Evolutionary conservation across 1,139 yeast species (phyloP), one percentile per base, ranked within the genome.

Genomic region (Saccharomycopsis crataegensis): DNA sequence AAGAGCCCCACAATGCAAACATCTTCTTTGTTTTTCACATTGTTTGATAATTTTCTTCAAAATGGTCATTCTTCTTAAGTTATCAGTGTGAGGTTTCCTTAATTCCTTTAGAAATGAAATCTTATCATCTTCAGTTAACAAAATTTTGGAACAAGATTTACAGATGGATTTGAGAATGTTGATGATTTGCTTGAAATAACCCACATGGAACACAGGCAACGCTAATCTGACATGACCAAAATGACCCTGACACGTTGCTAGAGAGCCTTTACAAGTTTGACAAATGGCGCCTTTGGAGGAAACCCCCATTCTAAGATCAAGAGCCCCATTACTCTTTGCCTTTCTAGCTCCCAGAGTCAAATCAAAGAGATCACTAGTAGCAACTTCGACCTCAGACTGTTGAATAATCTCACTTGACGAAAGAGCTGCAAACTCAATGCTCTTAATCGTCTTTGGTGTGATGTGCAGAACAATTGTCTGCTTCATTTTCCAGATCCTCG

Each of bases 221-320:
- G 98, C 96, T 53, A 94, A 76, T 61, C 89, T 80, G 59, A 94
- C 81, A 65, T 94, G 96, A 46, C 99, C 99, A 67, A 94, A 94
- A 71, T 94, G 99, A 53, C 99, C 99, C 70, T 93, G 97, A 67
- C 99, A 94, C 1, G 96, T 80, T 0, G 96, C 96, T 62, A 94
- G 73, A 62, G 83, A 83, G 8, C 98, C 98, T 62, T 83, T 90
- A 71, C 99, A 94, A 0, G 98, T 94, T 14, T 80, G 68, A 74
- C 99, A 94, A 65, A 86, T 96, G 31, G 81, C 74, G 36, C 86
- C 72, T 62, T 90, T 91, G 56, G 94, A 82, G 6, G 96, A 88
- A 12, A 90, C 90, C 66, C 99, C 99, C 97, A 94, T 89, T 55
- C 78, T 77, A 37, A 93, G 78, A 67, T 94, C 99, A 50, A 94